These are phyloP conservation scores for Dendryphion nanum DNA, from an alignment of 2,329 filamentous ascomycete genomes.

Conservation along the genomic window DNA sequence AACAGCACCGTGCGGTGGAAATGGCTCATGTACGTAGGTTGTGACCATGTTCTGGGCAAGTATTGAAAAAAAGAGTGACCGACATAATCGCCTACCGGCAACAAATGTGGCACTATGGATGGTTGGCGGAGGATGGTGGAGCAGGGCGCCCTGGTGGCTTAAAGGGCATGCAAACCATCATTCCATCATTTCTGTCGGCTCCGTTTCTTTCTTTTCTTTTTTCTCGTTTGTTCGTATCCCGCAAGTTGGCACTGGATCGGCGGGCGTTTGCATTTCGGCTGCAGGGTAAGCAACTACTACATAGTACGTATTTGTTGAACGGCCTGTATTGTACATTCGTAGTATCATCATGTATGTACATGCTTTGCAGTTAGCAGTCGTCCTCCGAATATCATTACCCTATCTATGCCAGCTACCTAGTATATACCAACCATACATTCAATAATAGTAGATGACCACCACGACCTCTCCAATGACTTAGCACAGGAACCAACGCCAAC, in stretches of 20 bases:
- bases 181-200: too few species aligned
- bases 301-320: neutral
- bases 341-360: neutral
- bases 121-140: neutral
- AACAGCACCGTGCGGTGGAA: too few species aligned
- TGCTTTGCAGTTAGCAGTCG: neutral
- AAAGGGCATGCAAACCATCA: neutral
- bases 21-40: neutral
- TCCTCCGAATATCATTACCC: neutral
- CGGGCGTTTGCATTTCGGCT: neutral
- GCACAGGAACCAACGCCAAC: neutral
- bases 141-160: neutral
- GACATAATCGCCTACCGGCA: too few species aligned
- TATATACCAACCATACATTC: neutral
- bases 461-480: neutral
- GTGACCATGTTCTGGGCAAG: too few species aligned
- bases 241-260: neutral
- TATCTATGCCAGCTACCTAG: neutral
- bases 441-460: neutral
- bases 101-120: neutral
- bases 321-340: neutral
- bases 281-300: neutral
- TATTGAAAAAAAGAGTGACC: too few species aligned
- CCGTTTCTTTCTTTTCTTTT: too few species aligned
- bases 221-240: neutral